phyloP scores from a whole-genome alignment of 75 land plant species.

The Ceratopteris richardii region DNA sequence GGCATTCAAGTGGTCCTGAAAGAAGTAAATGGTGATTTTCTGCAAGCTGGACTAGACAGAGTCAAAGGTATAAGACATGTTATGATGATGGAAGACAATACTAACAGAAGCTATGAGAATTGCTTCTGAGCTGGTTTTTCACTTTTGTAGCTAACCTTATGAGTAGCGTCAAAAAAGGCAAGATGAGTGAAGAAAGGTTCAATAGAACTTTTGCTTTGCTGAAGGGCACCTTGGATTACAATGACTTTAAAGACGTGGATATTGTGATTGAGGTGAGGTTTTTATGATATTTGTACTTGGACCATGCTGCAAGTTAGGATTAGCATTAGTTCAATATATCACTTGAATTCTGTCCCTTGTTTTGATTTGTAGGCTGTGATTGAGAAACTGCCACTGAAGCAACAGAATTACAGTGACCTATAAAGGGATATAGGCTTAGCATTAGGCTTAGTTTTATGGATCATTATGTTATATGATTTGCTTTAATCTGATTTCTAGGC shows the following conservation, averaged over 20 bases:
- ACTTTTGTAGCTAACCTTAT: slow-evolving; percentile 53
- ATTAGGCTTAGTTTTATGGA: too few species aligned
- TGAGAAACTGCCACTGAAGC: too few species aligned
- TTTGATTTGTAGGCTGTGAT: too few species aligned
- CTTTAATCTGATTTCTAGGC: too few species aligned
- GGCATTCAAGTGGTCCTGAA: slow-evolving; percentile 64
- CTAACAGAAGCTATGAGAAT: too few species aligned
- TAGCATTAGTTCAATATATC: neutral
- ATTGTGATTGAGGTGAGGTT: slow-evolving; percentile 89
- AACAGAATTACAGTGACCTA: too few species aligned
- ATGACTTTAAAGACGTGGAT: slow-evolving; percentile 75
- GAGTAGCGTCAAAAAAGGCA: slow-evolving; percentile 48
- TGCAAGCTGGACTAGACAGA: slow-evolving; percentile 59
- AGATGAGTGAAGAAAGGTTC: slow-evolving; percentile 56
- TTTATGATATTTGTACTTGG: neutral
- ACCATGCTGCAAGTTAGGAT: too few species aligned
- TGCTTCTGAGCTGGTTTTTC: neutral
- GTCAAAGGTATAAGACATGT: slow-evolving; percentile 66
- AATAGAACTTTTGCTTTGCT: slow-evolving; percentile 52
- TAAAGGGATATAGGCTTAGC: too few species aligned
- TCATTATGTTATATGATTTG: too few species aligned
- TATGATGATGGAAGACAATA: too few species aligned
- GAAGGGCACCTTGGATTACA: slow-evolving; percentile 72
- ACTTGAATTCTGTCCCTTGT: neutral
- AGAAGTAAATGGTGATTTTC: slow-evolving; percentile 67